These are phyloP conservation scores for Athelia psychrophila DNA, from an alignment of 1,284 basidiomycete species.

Conservation along the genomic window DNA sequence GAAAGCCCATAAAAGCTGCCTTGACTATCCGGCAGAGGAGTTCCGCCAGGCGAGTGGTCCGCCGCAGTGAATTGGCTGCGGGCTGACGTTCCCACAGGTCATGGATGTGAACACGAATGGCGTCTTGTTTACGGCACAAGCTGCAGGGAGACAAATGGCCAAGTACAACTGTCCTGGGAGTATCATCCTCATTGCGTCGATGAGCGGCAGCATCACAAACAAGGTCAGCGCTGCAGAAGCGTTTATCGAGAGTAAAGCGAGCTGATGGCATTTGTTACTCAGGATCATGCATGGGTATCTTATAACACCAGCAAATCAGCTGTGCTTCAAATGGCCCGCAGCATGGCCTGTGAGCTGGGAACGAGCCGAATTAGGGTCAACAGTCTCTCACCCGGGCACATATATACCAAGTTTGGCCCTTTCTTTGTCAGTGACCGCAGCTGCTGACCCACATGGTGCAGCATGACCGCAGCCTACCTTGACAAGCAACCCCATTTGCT, in stretches of 20 bases:
- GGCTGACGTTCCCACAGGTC: conserved; percentile 40
- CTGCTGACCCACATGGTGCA: conserved; percentile 17
- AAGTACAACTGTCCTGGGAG: conserved; percentile 72
- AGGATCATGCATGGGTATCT: conserved; percentile 75
- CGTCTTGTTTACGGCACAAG: conserved; percentile 76
- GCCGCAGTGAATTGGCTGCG: not conserved
- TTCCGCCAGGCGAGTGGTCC: conserved; percentile 56
- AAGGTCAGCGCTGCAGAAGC: conserved; percentile 40
- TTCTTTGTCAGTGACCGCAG: not conserved
- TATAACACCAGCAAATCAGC: conserved; percentile 84
- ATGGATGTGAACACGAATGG: conserved; percentile 77
- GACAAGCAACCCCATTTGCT: conserved; percentile 68
- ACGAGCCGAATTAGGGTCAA: conserved; percentile 71
- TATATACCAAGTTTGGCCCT: conserved; percentile 61
- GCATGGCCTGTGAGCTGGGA: conserved; percentile 83
- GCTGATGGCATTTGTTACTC: conserved; percentile 11
- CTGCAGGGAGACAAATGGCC: conserved; percentile 74
- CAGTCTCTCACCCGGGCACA: conserved; percentile 73
- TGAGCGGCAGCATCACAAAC: conserved; percentile 86
- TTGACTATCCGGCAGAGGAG: conserved; percentile 69
- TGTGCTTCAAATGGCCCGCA: conserved; percentile 79
- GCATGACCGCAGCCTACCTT: conserved; percentile 78
- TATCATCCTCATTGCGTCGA: conserved; percentile 82
- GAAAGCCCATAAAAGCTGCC: conserved; percentile 56
- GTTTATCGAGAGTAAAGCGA: not conserved